Conservation (phyloP, 352 stramenopile genomes). For the Pythium vanterpoolii region DNA sequence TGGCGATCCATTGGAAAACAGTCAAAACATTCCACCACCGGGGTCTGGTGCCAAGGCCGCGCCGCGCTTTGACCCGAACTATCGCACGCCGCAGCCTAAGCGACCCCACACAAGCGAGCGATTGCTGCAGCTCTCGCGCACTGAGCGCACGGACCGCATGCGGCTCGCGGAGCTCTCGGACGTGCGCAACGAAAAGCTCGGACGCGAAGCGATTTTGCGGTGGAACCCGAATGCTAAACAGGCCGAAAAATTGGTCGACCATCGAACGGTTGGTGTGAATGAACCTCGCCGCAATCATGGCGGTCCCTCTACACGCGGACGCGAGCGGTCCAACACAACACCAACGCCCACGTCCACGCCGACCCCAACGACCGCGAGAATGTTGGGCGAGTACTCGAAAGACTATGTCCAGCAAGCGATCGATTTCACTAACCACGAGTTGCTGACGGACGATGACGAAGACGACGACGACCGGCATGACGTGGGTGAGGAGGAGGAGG, state of each 20-base stretch:
- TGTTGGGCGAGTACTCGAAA: slow-evolving; percentile 62
- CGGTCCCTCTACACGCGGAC: slow-evolving; percentile 16
- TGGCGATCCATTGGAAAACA: slow-evolving; percentile 7
- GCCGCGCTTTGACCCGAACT: slow-evolving; percentile 25
- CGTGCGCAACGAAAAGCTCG: slow-evolving; percentile 49
- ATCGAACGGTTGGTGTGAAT: slow-evolving; percentile 20
- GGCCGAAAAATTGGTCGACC: not conserved
- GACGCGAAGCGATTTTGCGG: slow-evolving; percentile 30
- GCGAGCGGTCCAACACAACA: not conserved
- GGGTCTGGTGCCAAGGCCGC: not conserved
- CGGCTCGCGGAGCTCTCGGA: slow-evolving; percentile 70
- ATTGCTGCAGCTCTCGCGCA: slow-evolving; percentile 45
- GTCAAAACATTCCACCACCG: slow-evolving; percentile 24
- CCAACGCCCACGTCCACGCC: slow-evolving; percentile 25
- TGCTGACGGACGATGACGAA: slow-evolving; percentile 44
- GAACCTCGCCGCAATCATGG: slow-evolving; percentile 2
- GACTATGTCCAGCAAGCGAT: slow-evolving; percentile 73
- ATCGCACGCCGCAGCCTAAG: slow-evolving; percentile 33
- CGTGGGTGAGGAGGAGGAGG: slow-evolving; percentile 16
- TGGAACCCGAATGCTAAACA: slow-evolving; percentile 46
- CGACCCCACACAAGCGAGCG: slow-evolving; percentile 40
- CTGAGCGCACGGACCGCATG: slow-evolving; percentile 72
- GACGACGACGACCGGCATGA: slow-evolving; percentile 24
- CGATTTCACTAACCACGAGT: slow-evolving; percentile 53
- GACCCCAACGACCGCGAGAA: slow-evolving; percentile 44